Conservation (phyloP, 495 filamentous ascomycete species). For the Lindgomyces ingoldianus region DNA sequence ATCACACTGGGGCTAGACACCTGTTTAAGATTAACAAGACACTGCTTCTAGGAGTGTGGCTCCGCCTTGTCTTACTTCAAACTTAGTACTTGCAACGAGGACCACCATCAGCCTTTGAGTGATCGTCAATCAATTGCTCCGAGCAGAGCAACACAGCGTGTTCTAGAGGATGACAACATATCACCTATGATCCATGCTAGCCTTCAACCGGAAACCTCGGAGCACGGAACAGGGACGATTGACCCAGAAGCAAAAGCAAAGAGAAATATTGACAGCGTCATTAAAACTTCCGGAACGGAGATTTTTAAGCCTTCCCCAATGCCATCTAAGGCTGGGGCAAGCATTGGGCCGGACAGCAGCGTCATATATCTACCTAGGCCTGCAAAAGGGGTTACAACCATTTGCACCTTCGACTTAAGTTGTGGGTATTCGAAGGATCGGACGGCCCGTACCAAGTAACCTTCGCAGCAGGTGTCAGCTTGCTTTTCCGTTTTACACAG, state of each 20-base stretch:
- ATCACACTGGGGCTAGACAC: conserved; percentile 20
- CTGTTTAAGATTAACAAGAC: not conserved
- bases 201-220: conserved; percentile 20
- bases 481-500: too few species aligned
- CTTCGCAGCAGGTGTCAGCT: not conserved
- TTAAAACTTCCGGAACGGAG: conserved; percentile 20
- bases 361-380: conserved; percentile 38
- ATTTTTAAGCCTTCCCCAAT: conserved; percentile 37
- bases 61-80: conserved; percentile 30
- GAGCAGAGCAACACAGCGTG: conserved; percentile 21
- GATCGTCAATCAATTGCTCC: conserved; percentile 19
- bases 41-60: not conserved
- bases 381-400: conserved; percentile 32
- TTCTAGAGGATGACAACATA: conserved; percentile 26
- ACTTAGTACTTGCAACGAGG: conserved; percentile 29
- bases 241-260: conserved; percentile 29
- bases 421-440: conserved; percentile 31
- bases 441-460: conserved; percentile 23
- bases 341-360: conserved; percentile 38
- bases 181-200: conserved; percentile 20
- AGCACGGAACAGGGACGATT: conserved; percentile 16
- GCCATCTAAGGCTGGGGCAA: conserved; percentile 34
- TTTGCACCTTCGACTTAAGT: conserved; percentile 27
- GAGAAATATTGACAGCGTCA: conserved; percentile 29
- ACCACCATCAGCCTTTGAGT: conserved; percentile 24